Percentiles rank a stretch among this genome's conserved stretches.
Conservation (phyloP, 2,329 filamentous ascomycete species). For the Teratosphaeria pseudoeucalypti region DNA sequence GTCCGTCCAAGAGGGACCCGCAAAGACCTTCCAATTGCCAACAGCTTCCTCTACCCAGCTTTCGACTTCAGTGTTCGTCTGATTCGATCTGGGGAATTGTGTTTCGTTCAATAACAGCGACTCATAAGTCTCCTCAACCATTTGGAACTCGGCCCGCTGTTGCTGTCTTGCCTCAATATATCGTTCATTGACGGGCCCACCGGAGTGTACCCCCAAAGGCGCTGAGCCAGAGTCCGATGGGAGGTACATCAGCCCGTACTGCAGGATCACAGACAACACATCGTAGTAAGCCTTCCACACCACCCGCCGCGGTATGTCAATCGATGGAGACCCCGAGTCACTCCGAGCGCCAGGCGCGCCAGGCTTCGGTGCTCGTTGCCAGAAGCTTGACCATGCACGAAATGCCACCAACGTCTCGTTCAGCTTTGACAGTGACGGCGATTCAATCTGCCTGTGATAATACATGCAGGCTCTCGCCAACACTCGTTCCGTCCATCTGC, state of each 20-base stretch:
- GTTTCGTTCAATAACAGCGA: conserved; percentile 66
- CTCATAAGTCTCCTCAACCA: conserved; percentile 71
- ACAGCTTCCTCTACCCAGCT: conserved; percentile 69
- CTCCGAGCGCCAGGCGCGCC: conserved; percentile 2
- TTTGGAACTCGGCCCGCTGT: conserved; percentile 66
- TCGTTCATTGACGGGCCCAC: conserved; percentile 21
- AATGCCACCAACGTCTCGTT: conserved; percentile 30
- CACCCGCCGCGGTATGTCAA: conserved; percentile 40
- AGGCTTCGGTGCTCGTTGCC: conserved; percentile 30
- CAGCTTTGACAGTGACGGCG: conserved; percentile 11
- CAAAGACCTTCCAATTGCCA: conserved; percentile 74
- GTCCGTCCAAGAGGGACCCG: conserved; percentile 69
- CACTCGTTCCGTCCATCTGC: conserved; percentile 24
- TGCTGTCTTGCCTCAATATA: conserved; percentile 24
- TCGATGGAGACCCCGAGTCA: conserved; percentile 30
- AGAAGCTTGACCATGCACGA: conserved; percentile 59
- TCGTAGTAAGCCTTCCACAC: conserved; percentile 83
- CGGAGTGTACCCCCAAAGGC: conserved; percentile 7
- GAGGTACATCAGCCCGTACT: conserved; percentile 50
- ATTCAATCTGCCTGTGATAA: conserved; percentile 13
- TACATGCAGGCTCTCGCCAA: conserved; percentile 22
- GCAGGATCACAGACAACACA: conserved; percentile 65
- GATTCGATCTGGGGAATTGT: conserved; percentile 72
- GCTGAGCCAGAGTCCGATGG: conserved; percentile 4
- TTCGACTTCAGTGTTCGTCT: conserved; percentile 70